phyloP scores from a whole-genome alignment of 1,139 yeast genomes.

The Yamadazyma spencermartinsiae region DNA sequence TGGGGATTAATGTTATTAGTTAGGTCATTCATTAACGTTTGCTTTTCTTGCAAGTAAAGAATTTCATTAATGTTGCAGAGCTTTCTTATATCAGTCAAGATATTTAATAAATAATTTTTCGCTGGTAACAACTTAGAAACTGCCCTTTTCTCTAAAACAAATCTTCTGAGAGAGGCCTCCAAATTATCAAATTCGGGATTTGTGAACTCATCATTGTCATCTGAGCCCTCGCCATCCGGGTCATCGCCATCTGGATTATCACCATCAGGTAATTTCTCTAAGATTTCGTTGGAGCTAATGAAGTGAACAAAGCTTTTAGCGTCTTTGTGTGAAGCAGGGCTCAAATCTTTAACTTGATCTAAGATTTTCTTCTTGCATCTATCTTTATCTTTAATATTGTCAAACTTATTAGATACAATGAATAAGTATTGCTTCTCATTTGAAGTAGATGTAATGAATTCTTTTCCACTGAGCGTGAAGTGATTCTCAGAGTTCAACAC shows the following conservation, averaged over 20 bases:
- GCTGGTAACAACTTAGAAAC: conserved; percentile 91
- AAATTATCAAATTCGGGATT: conserved; percentile 78
- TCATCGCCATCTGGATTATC: conserved; percentile 24
- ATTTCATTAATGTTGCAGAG: conserved; percentile 63
- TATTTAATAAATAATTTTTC: conserved; percentile 72
- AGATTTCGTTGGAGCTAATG: conserved; percentile 62
- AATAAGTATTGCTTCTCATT: conserved; percentile 89
- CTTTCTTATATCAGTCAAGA: conserved; percentile 62
- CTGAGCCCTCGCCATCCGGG: conserved; percentile 23
- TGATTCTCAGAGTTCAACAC: conserved; percentile 97
- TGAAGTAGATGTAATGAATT: conserved; percentile 88
- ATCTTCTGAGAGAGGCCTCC: conserved; percentile 82
- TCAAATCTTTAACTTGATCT: conserved; percentile 81
- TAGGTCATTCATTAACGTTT: conserved; percentile 47
- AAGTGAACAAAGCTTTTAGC: conserved; percentile 93
- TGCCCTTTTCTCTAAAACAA: conserved; percentile 86
- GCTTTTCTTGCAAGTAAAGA: conserved; percentile 51
- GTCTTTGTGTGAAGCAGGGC: conserved; percentile 90
- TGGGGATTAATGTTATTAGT: conserved; percentile 58
- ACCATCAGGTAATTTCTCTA: conserved; percentile 28
- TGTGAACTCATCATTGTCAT: conserved; percentile 22
- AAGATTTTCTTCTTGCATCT: conserved; percentile 75
- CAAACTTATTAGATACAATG: conserved; percentile 92
- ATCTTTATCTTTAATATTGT: conserved; percentile 75
- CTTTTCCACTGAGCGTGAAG: conserved; percentile 90